Evolutionary conservation across 306 rosid genomes (phyloP).

Genomic region (Gastrolobium bilobum): DNA sequence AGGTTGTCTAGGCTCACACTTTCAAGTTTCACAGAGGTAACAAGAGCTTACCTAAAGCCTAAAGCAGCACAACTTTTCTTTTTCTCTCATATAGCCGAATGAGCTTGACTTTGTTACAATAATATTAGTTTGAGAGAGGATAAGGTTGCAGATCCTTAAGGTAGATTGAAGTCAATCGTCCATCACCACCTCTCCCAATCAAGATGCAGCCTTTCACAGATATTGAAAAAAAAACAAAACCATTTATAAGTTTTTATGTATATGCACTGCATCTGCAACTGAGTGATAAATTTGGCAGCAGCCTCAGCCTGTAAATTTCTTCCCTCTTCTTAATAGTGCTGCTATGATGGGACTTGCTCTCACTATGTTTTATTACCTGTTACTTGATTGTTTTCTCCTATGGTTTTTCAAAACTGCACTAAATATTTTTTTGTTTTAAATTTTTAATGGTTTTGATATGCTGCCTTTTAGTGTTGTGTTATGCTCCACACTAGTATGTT

Average conservation of each 20-base stretch:
- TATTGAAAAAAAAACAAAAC: slow-evolving; percentile 9
- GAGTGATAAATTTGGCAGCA: slow-evolving; percentile 42
- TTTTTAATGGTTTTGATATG: too few species aligned
- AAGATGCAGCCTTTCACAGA: slow-evolving; percentile 54
- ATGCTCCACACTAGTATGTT: too few species aligned
- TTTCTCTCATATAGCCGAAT: slow-evolving; percentile 45
- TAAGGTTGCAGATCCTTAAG: slow-evolving; percentile 65
- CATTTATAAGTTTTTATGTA: not conserved
- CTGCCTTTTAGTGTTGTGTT: too few species aligned
- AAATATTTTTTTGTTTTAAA: too few species aligned
- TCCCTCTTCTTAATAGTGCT: slow-evolving; percentile 41
- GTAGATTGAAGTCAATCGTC: slow-evolving; percentile 56
- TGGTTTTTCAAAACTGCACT: too few species aligned
- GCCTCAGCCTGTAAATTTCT: slow-evolving; percentile 20
- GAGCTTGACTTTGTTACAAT: not conserved
- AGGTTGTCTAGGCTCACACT: slow-evolving; percentile 51
- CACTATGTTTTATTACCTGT: too few species aligned
- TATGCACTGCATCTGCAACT: slow-evolving; percentile 22
- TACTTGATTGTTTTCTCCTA: too few species aligned
- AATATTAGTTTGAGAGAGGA: slow-evolving; percentile 46
- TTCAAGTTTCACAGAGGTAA: slow-evolving; percentile 32
- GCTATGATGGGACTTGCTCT: slow-evolving; percentile 56
- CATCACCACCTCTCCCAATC: slow-evolving; percentile 66
- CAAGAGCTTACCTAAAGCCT: not conserved
- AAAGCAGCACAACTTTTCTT: not conserved